Evolutionary conservation across 2,329 filamentous ascomycete genomes (phyloP), one percentile per base, ranked within the genome.

Genomic region (Epichloe aotearoae): DNA sequence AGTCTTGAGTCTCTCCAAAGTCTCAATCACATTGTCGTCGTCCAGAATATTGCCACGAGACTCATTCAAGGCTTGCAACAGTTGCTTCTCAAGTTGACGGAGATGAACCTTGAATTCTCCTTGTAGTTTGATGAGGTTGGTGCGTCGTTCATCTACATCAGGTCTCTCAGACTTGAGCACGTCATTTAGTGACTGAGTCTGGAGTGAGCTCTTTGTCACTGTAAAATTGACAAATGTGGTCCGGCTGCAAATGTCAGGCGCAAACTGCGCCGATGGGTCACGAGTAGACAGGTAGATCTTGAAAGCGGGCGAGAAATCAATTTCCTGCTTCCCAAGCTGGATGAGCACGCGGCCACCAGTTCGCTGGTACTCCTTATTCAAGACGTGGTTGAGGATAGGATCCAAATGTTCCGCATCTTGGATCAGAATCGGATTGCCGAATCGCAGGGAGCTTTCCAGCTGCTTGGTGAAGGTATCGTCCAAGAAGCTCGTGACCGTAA

Each of bases 181-280:
- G 56, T 98, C 90, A 59, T 96, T 96, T 58, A 98, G 80, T 1
- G 93, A 96, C 69, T 98, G 93, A 2, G 93, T 97, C 71, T 95
- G 93, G 63, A 98, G 76, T 75, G 91, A 97, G 78, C 93, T 96
- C 71, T 97, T 91, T 4, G 93, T 98, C 55, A 98, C 91, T 1
- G 94, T 97, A 61, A 98, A 98, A 71, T 98, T 98, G 77, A 98
- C 93, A 69, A 98, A 95, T 0, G 94, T 98, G 6, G 93, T 97
- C 62, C 94, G 82, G 74, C 89, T 95, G 80, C 94, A 98, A 56
- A 98, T 88, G 64, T 98, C 93, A 0, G 93, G 94, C 7, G 93
- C 83, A 66, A 98, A 98, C 7, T 84, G 88, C 26, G 93, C 91
- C 41, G 94, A 98, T 1, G 94, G 94, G 71, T 98, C 93, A 61